Evolutionary conservation across 2,329 filamentous ascomycete genomes (phyloP), one percentile per base, ranked within the genome.

Genomic region (Sordariomycetes sp.): DNA sequence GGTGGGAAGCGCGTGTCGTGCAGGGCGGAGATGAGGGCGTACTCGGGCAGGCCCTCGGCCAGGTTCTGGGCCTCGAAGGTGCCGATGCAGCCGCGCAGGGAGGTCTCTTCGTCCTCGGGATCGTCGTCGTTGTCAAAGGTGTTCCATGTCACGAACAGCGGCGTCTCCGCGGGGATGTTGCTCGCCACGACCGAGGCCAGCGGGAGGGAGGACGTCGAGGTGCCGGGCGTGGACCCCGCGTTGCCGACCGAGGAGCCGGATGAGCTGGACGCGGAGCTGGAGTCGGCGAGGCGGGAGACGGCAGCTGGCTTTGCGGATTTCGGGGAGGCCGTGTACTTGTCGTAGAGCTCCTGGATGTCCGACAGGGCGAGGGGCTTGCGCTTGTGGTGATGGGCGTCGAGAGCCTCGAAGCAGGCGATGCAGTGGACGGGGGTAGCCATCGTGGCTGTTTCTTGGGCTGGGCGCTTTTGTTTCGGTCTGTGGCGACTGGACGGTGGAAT

Each of bases 101-200:
- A 73, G 53, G 80, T 79, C 43, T 76, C 62, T 19, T 76, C 72
- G 34, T 48, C 41, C 14, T 38, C 42, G 10, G 24, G 37, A 23
- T 56, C 50, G 41, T 47, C 48, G 15, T 47, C 50, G 20, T 50
- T 41, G 8, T 45, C 49, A 35, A 86, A 47, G 1, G 75, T 86
- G 62, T 95, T 94, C 88, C 90, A 96, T 7, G 88, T 94, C 30
- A 98, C 85, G 55, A 96, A 96, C 25, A 96, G 71, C 1, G 90
- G 90, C 41, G 79, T 76, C 27, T 73, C 69, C 37, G 59, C 58
- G 45, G 44, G 42, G 44, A 39, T 43, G 48, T 49, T 39, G 51
- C 52, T 14, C 24, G 44, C 24, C 30, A 43, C 39, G 23, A 48
- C 26, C 10, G 39, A 34, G 17, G 39, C 21, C 38, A 38, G 49